These are phyloP conservation scores for Knoxdaviesia proteae DNA, from an alignment of 2,329 filamentous ascomycete species.

Conservation along the genomic window DNA sequence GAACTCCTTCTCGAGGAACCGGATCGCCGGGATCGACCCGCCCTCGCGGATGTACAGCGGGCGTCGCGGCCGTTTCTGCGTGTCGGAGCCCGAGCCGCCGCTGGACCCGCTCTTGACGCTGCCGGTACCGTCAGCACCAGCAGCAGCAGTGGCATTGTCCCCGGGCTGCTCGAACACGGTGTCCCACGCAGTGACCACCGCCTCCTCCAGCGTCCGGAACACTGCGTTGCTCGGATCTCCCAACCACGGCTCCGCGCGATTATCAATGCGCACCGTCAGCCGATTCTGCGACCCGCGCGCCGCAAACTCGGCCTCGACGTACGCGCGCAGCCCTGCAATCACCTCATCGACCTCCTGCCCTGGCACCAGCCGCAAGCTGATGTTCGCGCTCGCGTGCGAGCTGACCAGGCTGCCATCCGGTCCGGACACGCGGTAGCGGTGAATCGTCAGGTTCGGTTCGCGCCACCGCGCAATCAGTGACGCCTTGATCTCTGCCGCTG, in stretches of 20 bases:
- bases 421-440: slow-evolving; percentile 80
- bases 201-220: slow-evolving; percentile 70
- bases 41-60: slow-evolving; percentile 91
- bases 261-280: slow-evolving; percentile 67
- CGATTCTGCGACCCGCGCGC: slow-evolving; percentile 61
- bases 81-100: slow-evolving; percentile 7
- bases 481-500: slow-evolving; percentile 34
- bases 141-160: not conserved
- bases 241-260: slow-evolving; percentile 89
- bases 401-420: slow-evolving; percentile 86
- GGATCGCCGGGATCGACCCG: slow-evolving; percentile 81
- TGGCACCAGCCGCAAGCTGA: slow-evolving; percentile 81
- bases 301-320: slow-evolving; percentile 50
- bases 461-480: slow-evolving; percentile 89
- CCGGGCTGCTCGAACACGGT: slow-evolving; percentile 20
- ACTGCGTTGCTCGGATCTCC: slow-evolving; percentile 81
- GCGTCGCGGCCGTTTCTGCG: slow-evolving; percentile 21
- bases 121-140: slow-evolving; percentile 4
- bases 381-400: slow-evolving; percentile 65
- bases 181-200: slow-evolving; percentile 70
- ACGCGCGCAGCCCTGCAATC: slow-evolving; percentile 42
- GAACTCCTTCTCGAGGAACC: slow-evolving; percentile 90
- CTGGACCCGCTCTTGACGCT: not conserved
- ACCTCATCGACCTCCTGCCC: slow-evolving; percentile 77
- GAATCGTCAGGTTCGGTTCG: slow-evolving; percentile 83